Evolutionary conservation across 176 grass and related monocot genomes (phyloP), one percentile per base, ranked within the genome.

Genomic region (Oryza brachyantha): DNA sequence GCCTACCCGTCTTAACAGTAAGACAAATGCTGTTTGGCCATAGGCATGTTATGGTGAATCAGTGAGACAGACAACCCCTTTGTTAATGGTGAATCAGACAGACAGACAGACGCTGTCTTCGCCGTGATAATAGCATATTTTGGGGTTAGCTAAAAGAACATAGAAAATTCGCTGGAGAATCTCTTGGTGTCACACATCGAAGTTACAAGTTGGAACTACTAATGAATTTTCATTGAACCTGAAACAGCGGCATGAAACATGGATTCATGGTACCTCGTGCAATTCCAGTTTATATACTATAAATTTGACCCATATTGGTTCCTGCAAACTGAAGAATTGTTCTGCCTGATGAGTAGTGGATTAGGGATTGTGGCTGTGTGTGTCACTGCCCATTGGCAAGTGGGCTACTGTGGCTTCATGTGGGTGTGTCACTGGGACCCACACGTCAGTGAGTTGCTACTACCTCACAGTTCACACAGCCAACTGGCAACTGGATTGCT

Each of bases 241-340:
- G 65, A 64, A 46, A 77, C 12, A 8, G 25, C 16, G 77, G 82
- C 82, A 70, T 64, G 64, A 50, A 85, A 85, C 72, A 72, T 66
- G 72, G 72, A 77, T 40, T 28, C 16, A 19, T 89, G 71, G 41
- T 85, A 43, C 70, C 46, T 9, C 2, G 81, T 63, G 57, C 71
- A 29, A 21, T 10, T n/a, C 58, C 54, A 46, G 42, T 10, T 13
- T 75, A 70, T 64, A 64, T n/a, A n/a, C n/a, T n/a, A n/a, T 67
- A 76, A 89, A 48, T 60, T 29, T 88, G 76, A 45, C 65, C 78
- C 66, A 45, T 68, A 8, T 42, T 25, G 16, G 1, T 13, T 76
- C 27, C 41, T 55, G 63, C 58, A 57, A 29, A 26, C 55, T 84
- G 1, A 64, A 84, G 64, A 48, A 43, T 13, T 16, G 64, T 22